Base-by-base conservation (phyloP, 257 asterid genomes). In the Rhazya stricta region DNA sequence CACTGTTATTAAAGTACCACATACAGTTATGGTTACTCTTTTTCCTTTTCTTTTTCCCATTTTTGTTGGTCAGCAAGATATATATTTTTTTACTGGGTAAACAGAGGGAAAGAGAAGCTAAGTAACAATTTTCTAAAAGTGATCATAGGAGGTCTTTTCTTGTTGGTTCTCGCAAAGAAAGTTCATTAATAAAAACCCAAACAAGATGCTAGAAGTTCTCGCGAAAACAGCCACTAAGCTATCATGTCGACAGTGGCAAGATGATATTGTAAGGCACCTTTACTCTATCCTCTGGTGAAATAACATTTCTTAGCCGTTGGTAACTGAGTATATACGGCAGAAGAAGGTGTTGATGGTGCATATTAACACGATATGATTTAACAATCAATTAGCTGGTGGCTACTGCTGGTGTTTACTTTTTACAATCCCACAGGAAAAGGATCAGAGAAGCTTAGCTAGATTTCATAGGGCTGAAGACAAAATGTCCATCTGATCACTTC, bases 381-480 rank as follows among this genome's bases (percentile, higher is more conserved):
- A 70, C 84, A 85, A 86, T 85, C 86, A 80, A 83, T 82, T 82
- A 77, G 84, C 82, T 79, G 77, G 74, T 69, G 73, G 76, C 78
- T 76, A 66, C 71, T 41, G 71, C 29, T 66, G 71, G 18, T 3
- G 48, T 66, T 58, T 65, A 68, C 74, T 62, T 75, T 77, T 65
- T 50, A 73, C 79, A 81, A 73, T 77, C 73, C 77, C 81, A 75
- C 46, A 11, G 71, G 18, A 66, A 19, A 7, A 58, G 81, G 83
- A 63, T 81, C 79, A 83, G 79, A 30, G 83, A 77, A 75, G 88
- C 84, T 84, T 75, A 48, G 79, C 74, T 79, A 86, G 92, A 86
- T 89, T 77, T 86, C 79, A 81, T 69, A 60, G 76, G 72, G 82
- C 84, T 84, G 85, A 83, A 81, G 88, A 83, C 88, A 80, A 80